Base-by-base conservation (phyloP, 331 rosid genomes). In the Phaseolus coccineus region DNA sequence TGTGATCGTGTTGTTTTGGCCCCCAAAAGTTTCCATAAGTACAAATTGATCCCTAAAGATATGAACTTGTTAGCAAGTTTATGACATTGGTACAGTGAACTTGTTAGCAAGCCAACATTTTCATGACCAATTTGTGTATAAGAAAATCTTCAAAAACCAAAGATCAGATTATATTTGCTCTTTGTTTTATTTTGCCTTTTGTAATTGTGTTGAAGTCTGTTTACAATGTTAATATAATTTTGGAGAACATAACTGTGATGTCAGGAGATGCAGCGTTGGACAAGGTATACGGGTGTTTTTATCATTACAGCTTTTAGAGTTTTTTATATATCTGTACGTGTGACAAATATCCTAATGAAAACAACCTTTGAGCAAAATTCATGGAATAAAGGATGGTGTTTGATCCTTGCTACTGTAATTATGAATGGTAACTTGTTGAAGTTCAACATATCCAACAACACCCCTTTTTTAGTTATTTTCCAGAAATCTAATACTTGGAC, bases 401-500 rank as follows among this genome's bases (percentile, higher is more conserved):
- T 33, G 77, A 80, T 63, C 69, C 19, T 80, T 33, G 59, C 59
- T 63, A 71, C 12, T 50, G 61, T 24, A 30, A 33, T 31, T 46
- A 46, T 44, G 63, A 42, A 76, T 55, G 47, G 9, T 31, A 46
- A 22, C 13, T 62, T 69, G 11, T 40, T 1, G 4, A 31, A 16
- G 66, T 11, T 50, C 24, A 30, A 22, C 33, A 52, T 59, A 59
- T 69, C 53, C 30, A 59, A 35, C 30, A 59, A 19, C 9, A 1
- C 61, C 7, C 5, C 2, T 3, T 33, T 56, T 64, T 22, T 65
- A 31, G 68, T 64, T 59, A 72, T 61, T 80, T 69, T 79, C 30
- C 13, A 2, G 57, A 66, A 62, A 33, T 27, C 76, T 81, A 14
- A 84, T 28, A 28, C 81, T 76, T 70, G 25, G 24, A 40, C 71